Evolutionary conservation across 2,329 filamentous ascomycete genomes (phyloP).

Genomic region (Alternaria rosae): DNA sequence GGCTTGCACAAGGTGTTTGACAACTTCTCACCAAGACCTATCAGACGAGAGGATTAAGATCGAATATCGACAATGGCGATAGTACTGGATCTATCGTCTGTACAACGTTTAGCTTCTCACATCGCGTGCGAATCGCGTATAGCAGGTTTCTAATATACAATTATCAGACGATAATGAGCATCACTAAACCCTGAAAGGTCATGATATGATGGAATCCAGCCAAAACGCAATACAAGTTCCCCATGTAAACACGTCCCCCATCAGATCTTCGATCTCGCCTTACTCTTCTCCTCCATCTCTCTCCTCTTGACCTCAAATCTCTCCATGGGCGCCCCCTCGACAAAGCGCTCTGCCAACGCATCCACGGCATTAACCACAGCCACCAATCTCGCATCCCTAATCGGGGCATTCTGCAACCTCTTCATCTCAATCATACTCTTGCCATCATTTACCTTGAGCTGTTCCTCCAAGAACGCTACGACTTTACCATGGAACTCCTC

Average conservation of each 20-base stretch:
- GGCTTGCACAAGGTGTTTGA: no score
- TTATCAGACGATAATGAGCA: no score
- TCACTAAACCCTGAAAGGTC: background rate
- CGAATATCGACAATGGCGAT: background rate
- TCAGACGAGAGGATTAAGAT: background rate
- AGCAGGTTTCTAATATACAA: background rate
- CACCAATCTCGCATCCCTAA: slow-evolving; percentile 55
- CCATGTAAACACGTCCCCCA: background rate
- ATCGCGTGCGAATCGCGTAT: background rate
- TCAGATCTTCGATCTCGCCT: slow-evolving; percentile 40
- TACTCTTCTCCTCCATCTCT: slow-evolving; percentile 46
- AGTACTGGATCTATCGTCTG: background rate
- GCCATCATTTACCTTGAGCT: slow-evolving; percentile 57
- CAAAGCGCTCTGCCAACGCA: slow-evolving; percentile 59
- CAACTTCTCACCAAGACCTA: rapidly evolving
- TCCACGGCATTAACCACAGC: slow-evolving; percentile 58
- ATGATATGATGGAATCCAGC: background rate
- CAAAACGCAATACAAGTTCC: no score
- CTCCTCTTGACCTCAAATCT: slow-evolving; percentile 55
- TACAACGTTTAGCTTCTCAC: background rate
- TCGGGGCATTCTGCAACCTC: slow-evolving; percentile 57
- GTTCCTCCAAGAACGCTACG: slow-evolving; percentile 52
- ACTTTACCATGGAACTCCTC: slow-evolving; percentile 55
- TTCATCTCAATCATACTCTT: slow-evolving; percentile 63
- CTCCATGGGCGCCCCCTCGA: slow-evolving; percentile 56